phyloP scores from a whole-genome alignment of 1,139 yeast species.

The Insectozyma bohioensis region DNA sequence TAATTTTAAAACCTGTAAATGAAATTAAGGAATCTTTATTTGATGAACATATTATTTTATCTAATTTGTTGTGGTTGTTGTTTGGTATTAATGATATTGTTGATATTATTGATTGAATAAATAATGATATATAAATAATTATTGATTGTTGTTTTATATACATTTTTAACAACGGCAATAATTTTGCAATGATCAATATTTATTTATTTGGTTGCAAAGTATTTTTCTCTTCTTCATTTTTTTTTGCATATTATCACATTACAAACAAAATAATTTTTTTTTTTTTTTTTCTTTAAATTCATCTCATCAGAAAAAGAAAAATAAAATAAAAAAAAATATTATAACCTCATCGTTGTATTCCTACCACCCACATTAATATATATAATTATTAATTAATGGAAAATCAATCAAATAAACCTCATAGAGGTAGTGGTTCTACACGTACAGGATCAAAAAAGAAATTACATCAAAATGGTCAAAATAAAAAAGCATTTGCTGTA shows the following conservation, averaged over 20 bases:
- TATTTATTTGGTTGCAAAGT: no score
- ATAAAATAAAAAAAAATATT: background rate
- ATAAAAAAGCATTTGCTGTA: constrained; percentile 94
- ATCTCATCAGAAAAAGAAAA: background rate
- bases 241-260: no score
- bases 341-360: background rate
- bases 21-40: constrained; percentile 27
- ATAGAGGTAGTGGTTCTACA: constrained; percentile 52
- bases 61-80: no score
- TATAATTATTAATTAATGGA: no score
- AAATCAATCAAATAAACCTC: constrained; percentile 59
- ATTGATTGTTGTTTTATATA: no score
- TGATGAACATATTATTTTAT: constrained; percentile 42
- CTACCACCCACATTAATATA: constrained; percentile 17
- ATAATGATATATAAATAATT: no score
- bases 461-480: constrained; percentile 86
- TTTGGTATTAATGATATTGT: constrained; percentile 13
- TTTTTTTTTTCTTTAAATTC: background rate
- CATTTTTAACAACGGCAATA: no score
- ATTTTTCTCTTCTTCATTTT: no score
- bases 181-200: no score
- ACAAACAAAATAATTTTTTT: constrained; percentile 1
- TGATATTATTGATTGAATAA: background rate
- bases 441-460: constrained; percentile 77
- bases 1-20: constrained; percentile 61